Base-by-base conservation (phyloP, 805 yeast species). In the Zygoascus bituminiphila region DNA sequence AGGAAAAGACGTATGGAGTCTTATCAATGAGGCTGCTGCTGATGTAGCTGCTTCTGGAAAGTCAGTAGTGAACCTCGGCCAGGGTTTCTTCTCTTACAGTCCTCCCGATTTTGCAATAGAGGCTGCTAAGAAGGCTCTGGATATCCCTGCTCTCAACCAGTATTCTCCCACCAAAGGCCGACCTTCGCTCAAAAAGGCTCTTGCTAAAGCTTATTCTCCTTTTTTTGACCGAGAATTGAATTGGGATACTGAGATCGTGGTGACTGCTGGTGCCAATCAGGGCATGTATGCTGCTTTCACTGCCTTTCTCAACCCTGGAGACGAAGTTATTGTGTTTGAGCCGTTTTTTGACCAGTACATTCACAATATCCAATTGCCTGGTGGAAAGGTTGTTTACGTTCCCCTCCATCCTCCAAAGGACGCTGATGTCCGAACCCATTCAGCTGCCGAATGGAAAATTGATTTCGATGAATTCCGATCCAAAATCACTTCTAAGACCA, bases 301-400 rank as follows among this genome's bases (percentile, higher is more conserved):
- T 50, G 98, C 94, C 0, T 83, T 88, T 57, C 67, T 93, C 54
- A 76, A 85, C 41, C 77, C 80, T 1, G 97, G 94, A 20, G 98
- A 93, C 60, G 98, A 93, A 65, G 98, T 83, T 22, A 85, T 93
- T 64, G 97, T 93, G 12, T 85, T 93, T 62, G 95, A 91, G 66
- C 98, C 98, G 2, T 93, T 88, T 63, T 93, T 93, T 62, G 98
- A 93, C 61, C 98, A 93, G 68, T 93, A 93, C 67, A 86, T 93
- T 55, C 80, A 97, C 49, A 91, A 93, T 66, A 84, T 93, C 60
- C 93, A 88, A 65, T 77, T 93, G 70, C 81, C 94, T 4, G 98
- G 98, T 31, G 98, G 96, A 38, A 85, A 81, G 60, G 88, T 87
- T 24, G 88, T 82, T 44, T 88, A 88, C 58, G 95, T 87, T 36